phyloP scores from a whole-genome alignment of 83 land plant species.

The Diphasiastrum complanatum region DNA sequence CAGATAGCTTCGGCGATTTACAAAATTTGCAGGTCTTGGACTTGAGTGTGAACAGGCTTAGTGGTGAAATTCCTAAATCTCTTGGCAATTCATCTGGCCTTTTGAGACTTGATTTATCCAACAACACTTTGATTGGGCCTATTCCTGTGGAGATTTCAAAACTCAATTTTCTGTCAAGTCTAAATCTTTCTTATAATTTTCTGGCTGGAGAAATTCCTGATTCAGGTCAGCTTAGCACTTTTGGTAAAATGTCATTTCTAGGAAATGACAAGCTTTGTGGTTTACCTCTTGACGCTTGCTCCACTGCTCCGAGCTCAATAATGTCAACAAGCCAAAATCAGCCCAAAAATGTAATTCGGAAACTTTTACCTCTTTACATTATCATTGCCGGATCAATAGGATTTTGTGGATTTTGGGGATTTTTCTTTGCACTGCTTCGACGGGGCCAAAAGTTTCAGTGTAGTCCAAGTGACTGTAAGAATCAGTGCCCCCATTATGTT shows the following conservation, averaged over 20 bases:
- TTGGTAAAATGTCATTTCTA: too few relatives aligned
- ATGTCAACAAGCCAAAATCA: neutral
- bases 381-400: neutral
- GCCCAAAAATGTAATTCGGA: neutral
- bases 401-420: neutral
- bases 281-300: neutral
- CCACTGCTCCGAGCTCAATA: neutral
- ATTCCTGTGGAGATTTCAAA: neutral
- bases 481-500: neutral
- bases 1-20: neutral
- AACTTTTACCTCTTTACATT: neutral
- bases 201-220: neutral
- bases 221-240: too few relatives aligned
- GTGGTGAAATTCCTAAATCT: neutral
- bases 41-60: neutral
- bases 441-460: neutral
- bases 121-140: too few relatives aligned
- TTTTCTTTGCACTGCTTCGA: neutral
- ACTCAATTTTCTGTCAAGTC: neutral
- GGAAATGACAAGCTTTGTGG: neutral
- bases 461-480: neutral
- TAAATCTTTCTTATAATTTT: neutral
- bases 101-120: too few relatives aligned
- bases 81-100: neutral
- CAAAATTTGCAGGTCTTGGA: neutral